A percentile compares a stretch with the other conserved stretches of the same genome.
phyloP scores from a whole-genome alignment of 192 early-diverging fungal genomes.

The Umbelopsis ramanniana region DNA sequence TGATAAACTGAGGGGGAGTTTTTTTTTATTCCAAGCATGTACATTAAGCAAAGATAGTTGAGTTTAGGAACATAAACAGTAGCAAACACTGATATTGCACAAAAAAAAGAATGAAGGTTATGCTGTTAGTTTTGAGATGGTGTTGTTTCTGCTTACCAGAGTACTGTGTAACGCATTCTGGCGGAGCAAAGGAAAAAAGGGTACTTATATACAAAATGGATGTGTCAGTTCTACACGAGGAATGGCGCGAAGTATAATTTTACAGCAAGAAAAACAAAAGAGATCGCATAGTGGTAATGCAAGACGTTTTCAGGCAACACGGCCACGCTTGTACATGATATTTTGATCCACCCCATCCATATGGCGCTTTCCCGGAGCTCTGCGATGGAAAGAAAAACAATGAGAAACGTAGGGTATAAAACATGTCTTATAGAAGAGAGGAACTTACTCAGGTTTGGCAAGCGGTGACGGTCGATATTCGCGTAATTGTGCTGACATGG shows the following conservation, averaged over 20 bases:
- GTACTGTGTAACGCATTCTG: neutral
- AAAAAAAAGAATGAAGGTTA: neutral
- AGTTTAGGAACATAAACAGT: neutral
- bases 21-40: neutral
- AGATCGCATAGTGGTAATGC: neutral
- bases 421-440: no score
- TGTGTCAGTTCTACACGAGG: neutral
- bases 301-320: neutral
- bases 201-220: neutral
- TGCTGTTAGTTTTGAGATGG: neutral
- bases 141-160: neutral
- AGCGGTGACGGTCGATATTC: constrained; percentile 59
- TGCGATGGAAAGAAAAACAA: neutral
- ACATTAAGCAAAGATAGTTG: neutral
- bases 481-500: constrained; percentile 29
- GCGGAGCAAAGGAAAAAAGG: neutral
- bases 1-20: no score
- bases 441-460: constrained; percentile 41
- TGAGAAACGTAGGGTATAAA: neutral
- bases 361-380: neutral
- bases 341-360: neutral
- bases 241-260: no score
- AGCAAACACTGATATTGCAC: neutral
- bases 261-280: neutral
- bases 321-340: neutral